Base-by-base conservation (phyloP, 257 asterid species). In the Cordia subcordata region DNA sequence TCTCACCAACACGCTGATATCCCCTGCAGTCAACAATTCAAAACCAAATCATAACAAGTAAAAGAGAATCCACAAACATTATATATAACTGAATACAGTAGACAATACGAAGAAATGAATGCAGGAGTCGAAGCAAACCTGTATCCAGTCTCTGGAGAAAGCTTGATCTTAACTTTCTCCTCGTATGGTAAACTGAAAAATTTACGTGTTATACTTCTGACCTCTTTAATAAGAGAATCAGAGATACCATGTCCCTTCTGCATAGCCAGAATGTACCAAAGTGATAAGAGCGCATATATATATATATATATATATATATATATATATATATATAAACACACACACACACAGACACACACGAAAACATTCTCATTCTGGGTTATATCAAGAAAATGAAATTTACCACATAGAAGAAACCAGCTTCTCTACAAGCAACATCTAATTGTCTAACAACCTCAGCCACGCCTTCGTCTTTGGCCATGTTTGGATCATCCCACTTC, bases 231-330 rank as follows among this genome's bases (percentile, higher is more conserved):
- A n/a, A 86, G 79, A 53, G 79, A 79, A 65, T 76, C 81, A 11
- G 95, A 83, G 50, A 92, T 78, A n/a, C 90, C 96, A 62, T 92
- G 99, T 6, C 97, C 99, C 59, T 79, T 83, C 97, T 92, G 82
- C 70, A 60, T 37, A 63, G 54, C 38, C 47, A 27, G n/a, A 32
- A 23, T n/a, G 38, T 55, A 67, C 38, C 65, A 14, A 33, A 42
- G 27, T 42, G n/a, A n/a, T n/a, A n/a, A n/a, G n/a, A n/a, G n/a
- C n/a, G n/a, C n/a, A n/a, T n/a, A n/a, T n/a, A n/a, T n/a, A n/a
- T n/a, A n/a, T n/a, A n/a, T n/a, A n/a, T n/a, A n/a, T n/a, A n/a
- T n/a, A n/a, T n/a, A n/a, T n/a, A n/a, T n/a, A n/a, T n/a, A n/a
- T n/a, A n/a, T n/a, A n/a, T n/a, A n/a, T n/a, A n/a, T n/a, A n/a